These are phyloP conservation scores for Haberlea rhodopensis DNA, from an alignment of 257 asterid genomes.

Conservation along the genomic window DNA sequence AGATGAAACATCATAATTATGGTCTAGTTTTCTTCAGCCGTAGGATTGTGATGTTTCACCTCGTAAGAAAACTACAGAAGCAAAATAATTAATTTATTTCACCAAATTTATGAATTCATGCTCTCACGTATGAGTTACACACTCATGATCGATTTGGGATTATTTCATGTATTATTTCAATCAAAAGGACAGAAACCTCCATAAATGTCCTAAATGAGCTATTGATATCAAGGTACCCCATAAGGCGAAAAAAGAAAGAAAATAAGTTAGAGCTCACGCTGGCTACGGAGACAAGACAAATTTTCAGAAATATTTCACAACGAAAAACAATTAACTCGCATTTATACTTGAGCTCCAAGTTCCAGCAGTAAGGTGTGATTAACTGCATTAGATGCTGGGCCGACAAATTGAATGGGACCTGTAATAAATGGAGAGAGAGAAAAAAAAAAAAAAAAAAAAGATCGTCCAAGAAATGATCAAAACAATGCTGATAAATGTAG, in stretches of 20 bases:
- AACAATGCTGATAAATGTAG: too few species aligned
- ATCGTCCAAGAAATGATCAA: background rate
- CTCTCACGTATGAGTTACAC: too few species aligned
- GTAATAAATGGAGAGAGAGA: slow-evolving; percentile 23
- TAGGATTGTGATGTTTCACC: background rate
- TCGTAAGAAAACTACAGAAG: background rate
- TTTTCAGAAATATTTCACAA: background rate
- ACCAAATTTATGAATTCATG: too few species aligned
- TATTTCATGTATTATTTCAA: slow-evolving; percentile 1
- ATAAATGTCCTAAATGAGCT: background rate
- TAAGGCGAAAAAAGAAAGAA: background rate
- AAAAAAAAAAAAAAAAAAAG: too few species aligned
- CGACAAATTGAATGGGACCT: slow-evolving; percentile 93
- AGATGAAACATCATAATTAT: background rate
- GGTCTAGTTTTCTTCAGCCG: background rate
- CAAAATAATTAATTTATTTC: too few species aligned
- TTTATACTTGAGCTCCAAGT: slow-evolving; percentile 52
- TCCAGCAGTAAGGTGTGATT: slow-evolving; percentile 88
- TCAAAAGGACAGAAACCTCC: slow-evolving; percentile 6
- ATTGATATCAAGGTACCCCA: too few species aligned
- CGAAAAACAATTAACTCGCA: background rate
- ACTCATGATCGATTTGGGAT: too few species aligned
- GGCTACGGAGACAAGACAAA: background rate
- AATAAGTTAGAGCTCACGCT: background rate
- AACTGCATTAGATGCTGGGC: slow-evolving; percentile 59